Base-by-base conservation (phyloP, 2,329 filamentous ascomycete species). In the Bipolaris gigantea region DNA sequence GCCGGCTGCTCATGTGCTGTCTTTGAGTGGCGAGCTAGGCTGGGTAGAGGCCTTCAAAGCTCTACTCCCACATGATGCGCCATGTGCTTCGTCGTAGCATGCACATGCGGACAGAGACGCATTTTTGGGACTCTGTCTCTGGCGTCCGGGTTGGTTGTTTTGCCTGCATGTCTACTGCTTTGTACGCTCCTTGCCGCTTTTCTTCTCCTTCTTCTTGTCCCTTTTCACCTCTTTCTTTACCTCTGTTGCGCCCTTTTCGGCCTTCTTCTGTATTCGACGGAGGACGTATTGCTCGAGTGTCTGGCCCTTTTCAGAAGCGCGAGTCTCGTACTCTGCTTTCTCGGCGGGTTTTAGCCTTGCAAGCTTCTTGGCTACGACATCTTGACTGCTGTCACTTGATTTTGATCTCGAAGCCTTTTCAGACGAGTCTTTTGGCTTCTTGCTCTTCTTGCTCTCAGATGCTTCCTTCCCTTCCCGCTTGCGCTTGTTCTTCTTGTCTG, bases 241-340 rank as follows among this genome's bases (percentile, higher is more conserved):
- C 16, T 55, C 38, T 8, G 23, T n/a, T 1, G 2, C n/a, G 9
- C 39, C 44, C 48, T 64, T 62, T 25, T 61, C 60, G 0, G 48
- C 57, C 47, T 73, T 75, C 60, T 74, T 75, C 42, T 68, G 64
- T 13, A 72, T 66, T 23, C 72, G 66, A 15, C 69, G 65, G n/a
- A 63, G 56, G 25, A 72, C 54, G 50, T 73, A 78, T 13, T 64
- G 60, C 35, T 76, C 71, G 5, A 77, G 59, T 0, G 71, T 65
- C 39, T 77, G 66, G 11, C 70, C 66, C 59, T 77, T 78, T 16
- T 62, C 64, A 1, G 61, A 64, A 1, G 75, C 76, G 27, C 74
- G 70, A 15, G 63, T 50, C 32, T 65, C 64, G 60, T 74, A 76
- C 13, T 66, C 51, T 9, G 57, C 55, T 18, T 61, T 63, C 50